A percentile compares a stretch with the other conserved stretches of the same genome.
phyloP scores from a whole-genome alignment of 2,329 filamentous ascomycete species.

The Alternaria rosae region DNA sequence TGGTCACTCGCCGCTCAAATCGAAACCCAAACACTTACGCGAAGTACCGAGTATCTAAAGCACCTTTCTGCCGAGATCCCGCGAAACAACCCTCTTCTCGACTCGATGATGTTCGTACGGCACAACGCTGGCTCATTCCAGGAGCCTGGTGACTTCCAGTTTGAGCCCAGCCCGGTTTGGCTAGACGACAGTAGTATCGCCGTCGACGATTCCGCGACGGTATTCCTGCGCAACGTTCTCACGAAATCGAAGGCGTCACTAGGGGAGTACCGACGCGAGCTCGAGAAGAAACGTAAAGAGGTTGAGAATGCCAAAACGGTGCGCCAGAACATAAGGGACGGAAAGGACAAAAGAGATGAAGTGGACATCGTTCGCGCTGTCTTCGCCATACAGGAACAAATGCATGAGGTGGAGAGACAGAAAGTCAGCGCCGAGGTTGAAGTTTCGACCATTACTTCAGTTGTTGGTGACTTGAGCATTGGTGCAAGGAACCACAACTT shows the following conservation, averaged over 20 bases:
- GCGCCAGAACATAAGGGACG: slow-evolving; percentile 79
- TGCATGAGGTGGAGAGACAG: slow-evolving; percentile 84
- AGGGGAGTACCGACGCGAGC: slow-evolving; percentile 79
- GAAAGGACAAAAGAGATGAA: slow-evolving; percentile 87
- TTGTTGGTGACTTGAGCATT: slow-evolving; percentile 89
- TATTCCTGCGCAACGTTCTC: slow-evolving; percentile 90
- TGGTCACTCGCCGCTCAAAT: slow-evolving; percentile 84
- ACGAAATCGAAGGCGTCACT: slow-evolving; percentile 88
- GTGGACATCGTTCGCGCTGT: slow-evolving; percentile 83
- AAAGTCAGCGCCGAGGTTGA: slow-evolving; percentile 91
- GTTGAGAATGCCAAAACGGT: slow-evolving; percentile 78
- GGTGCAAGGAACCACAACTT: slow-evolving; percentile 97
- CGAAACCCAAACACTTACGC: slow-evolving; percentile 78
- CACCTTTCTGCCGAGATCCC: slow-evolving; percentile 81
- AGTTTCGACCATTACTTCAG: slow-evolving; percentile 87
- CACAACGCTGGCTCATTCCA: slow-evolving; percentile 86
- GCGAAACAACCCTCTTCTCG: slow-evolving; percentile 85
- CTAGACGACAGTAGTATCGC: slow-evolving; percentile 90
- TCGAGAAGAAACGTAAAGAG: slow-evolving; percentile 85
- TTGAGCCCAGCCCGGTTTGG: slow-evolving; percentile 97
- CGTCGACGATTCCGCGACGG: slow-evolving; percentile 83
- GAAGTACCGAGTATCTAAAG: slow-evolving; percentile 75
- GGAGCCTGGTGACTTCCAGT: slow-evolving; percentile 83
- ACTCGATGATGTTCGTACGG: slow-evolving; percentile 97
- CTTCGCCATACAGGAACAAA: slow-evolving; percentile 81